Percentiles rank a stretch among this genome's conserved stretches.
These are phyloP conservation scores for Apiotrichum mycotoxinovorans DNA, from an alignment of 1,284 basidiomycete species.

Conservation along the genomic window DNA sequence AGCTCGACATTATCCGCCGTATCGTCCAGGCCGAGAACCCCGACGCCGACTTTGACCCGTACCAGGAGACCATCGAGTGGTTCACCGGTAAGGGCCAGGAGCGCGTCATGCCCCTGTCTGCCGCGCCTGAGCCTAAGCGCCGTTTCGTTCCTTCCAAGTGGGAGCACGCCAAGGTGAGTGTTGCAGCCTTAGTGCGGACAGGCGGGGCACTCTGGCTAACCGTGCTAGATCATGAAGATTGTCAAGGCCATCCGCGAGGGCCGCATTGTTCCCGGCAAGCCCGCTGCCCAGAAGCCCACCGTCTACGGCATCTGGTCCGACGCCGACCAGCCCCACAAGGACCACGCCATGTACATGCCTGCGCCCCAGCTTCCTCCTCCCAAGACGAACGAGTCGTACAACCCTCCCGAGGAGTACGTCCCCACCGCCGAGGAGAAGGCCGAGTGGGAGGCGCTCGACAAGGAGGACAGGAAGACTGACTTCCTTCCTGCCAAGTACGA, in stretches of 20 bases:
- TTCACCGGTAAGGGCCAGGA: constrained; percentile 95
- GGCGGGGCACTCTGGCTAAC: not conserved
- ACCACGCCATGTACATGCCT: constrained; percentile 73
- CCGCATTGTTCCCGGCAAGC: constrained; percentile 85
- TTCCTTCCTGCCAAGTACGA: constrained; percentile 85
- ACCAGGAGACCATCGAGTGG: constrained; percentile 92
- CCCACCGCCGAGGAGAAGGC: constrained; percentile 81
- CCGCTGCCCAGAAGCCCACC: constrained; percentile 62
- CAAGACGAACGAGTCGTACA: constrained; percentile 92
- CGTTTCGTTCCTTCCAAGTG: constrained; percentile 98
- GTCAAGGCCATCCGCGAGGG: constrained; percentile 96
- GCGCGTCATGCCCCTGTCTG: constrained; percentile 86
- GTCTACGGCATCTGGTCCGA: constrained; percentile 89
- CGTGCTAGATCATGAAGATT: constrained; percentile 92
- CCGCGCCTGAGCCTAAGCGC: constrained; percentile 90
- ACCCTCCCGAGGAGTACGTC: constrained; percentile 95
- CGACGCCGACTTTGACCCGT: constrained; percentile 82
- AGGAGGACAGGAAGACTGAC: constrained; percentile 86
- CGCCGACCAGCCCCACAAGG: constrained; percentile 62
- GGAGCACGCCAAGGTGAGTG: constrained; percentile 93
- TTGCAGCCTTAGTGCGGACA: not conserved
- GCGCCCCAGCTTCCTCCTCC: constrained; percentile 90
- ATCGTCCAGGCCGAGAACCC: constrained; percentile 88
- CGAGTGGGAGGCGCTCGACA: constrained; percentile 79
- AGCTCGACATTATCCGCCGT: constrained; percentile 90